A percentile compares a stretch with the other conserved stretches of the same genome.
Conservation (phyloP, 2,329 filamentous ascomycete genomes). For the Zelopaecilomyces penicillatus region DNA sequence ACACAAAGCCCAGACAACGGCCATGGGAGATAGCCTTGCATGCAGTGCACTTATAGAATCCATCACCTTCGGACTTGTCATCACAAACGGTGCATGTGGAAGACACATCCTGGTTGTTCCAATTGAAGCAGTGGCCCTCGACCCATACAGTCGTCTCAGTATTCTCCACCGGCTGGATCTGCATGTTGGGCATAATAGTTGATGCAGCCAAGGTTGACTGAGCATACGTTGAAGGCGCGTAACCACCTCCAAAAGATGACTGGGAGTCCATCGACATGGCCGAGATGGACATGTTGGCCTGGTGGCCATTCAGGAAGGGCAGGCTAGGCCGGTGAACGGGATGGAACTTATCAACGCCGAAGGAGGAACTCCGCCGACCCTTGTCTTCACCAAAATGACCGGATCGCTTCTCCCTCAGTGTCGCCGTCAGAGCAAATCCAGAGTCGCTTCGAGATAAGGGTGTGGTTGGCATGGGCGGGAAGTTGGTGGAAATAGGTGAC, state of each 20-base stretch:
- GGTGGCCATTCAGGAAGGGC: constrained; percentile 63
- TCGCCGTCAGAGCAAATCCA: constrained; percentile 77
- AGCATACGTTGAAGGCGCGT: constrained; percentile 76
- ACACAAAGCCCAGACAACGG: constrained; percentile 53
- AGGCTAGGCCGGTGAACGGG: constrained; percentile 61
- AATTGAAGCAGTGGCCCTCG: constrained; percentile 74
- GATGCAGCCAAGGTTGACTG: constrained; percentile 80
- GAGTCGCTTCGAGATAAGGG: constrained; percentile 87
- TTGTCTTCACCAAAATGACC: constrained; percentile 75
- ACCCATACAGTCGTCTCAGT: constrained; percentile 77
- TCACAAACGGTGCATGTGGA: constrained; percentile 67
- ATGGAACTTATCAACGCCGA: constrained; percentile 65
- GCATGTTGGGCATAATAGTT: constrained; percentile 78
- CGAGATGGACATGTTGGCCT: constrained; percentile 50
- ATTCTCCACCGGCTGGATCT: constrained; percentile 69
- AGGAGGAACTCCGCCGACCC: constrained; percentile 87
- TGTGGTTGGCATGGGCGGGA: constrained; percentile 67
- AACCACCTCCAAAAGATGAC: constrained; percentile 62
- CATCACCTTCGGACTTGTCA: constrained; percentile 62
- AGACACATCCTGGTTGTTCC: constrained; percentile 48
- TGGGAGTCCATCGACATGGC: constrained; percentile 54
- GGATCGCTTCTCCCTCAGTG: constrained; percentile 86
- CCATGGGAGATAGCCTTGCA: constrained; percentile 52
- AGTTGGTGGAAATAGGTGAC: constrained; percentile 71
- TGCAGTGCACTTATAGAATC: constrained; percentile 64